Percentiles rank a stretch among this genome's conserved stretches.
These are phyloP conservation scores for Dispira simplex DNA, from an alignment of 192 early-diverging fungal genomes.

Conservation along the genomic window DNA sequence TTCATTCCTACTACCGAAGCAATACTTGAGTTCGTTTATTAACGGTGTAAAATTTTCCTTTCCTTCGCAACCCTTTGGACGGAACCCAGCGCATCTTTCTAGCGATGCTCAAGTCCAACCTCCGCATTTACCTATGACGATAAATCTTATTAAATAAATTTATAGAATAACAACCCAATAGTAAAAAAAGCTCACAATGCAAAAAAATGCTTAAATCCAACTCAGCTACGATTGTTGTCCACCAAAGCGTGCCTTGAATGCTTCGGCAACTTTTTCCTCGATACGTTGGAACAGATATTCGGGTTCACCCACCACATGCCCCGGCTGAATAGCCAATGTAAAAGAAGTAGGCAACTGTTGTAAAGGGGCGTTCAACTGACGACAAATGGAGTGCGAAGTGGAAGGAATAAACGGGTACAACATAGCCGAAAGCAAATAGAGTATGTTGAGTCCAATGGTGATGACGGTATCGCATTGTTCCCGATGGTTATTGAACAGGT, in stretches of 20 bases:
- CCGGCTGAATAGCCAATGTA: conserved; percentile 54
- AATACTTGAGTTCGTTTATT: no score
- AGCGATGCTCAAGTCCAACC: no score
- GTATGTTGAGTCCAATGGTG: conserved; percentile 64
- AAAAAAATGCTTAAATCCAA: no score
- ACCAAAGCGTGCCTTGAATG: conserved; percentile 65
- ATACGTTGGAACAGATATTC: conserved; percentile 88
- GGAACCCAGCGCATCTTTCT: no score
- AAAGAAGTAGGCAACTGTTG: conserved; percentile 67
- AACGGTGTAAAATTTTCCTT: no score
- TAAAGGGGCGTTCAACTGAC: conserved; percentile 71
- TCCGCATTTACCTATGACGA: no score
- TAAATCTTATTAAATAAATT: no score
- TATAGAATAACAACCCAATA: no score
- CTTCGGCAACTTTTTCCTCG: conserved; percentile 68
- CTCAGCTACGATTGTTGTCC: conserved; percentile 19
- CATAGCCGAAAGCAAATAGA: conserved; percentile 76
- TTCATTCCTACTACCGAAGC: no score
- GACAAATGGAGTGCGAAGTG: conserved; percentile 57
- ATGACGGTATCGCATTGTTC: conserved; percentile 79
- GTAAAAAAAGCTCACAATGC: no score
- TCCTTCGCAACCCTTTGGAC: no score
- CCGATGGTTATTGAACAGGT: conserved; percentile 61
- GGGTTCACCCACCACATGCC: conserved; percentile 70
- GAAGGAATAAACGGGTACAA: conserved; percentile 89